Evolutionary conservation across 768 basidiomycete species (phyloP), one percentile per base, ranked within the genome.

Genomic region (Boletus rubroflammeus): DNA sequence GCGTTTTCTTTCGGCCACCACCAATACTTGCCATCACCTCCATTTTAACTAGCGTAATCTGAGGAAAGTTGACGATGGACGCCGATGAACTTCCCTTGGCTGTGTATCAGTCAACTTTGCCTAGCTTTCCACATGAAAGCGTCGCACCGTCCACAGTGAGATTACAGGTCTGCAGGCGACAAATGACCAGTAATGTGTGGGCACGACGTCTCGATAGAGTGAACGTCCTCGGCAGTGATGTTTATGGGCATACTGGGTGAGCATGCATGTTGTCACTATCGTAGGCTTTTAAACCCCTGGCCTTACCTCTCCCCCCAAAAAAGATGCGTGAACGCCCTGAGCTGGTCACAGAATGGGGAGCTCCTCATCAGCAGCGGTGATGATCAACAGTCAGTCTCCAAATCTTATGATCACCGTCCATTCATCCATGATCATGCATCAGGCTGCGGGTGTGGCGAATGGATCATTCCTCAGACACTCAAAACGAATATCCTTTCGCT

Each of bases 401-500:
- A n/a, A n/a, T 21, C 47, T 31, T 23, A 29, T 32, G n/a, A 23
- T 43, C 29, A 3, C n/a, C 45, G 40, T 45, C 42, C 42, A 19
- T 38, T 53, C 39, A 35, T 32, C 55, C 8, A 57, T 45, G 42
- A 58, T 34, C 44, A 31, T 41, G 5, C 36, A 19, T 21, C 57
- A 88, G 87, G 34, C 78, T 94, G 25, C 83, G 90, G 63, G 76
- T 95, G 55, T 96, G 93, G 93, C 74, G 79, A 40, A 79, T 90
- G 64, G 81, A 88, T 62, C 58, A 55, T 34, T 61, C 58, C 39
- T 60, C 53, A 14, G 70, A 78, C 60, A 58, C 64, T 19, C 61
- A 55, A 26, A 67, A 76, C 29, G 81, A 81, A 39, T 88, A 85
- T 73, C 85, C 81, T 26, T 91, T 83, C 69, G 70, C 72, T 39